These are phyloP conservation scores for Paramecium biaurelia DNA, from an alignment of 73 alveolate genomes.

Conservation along the genomic window DNA sequence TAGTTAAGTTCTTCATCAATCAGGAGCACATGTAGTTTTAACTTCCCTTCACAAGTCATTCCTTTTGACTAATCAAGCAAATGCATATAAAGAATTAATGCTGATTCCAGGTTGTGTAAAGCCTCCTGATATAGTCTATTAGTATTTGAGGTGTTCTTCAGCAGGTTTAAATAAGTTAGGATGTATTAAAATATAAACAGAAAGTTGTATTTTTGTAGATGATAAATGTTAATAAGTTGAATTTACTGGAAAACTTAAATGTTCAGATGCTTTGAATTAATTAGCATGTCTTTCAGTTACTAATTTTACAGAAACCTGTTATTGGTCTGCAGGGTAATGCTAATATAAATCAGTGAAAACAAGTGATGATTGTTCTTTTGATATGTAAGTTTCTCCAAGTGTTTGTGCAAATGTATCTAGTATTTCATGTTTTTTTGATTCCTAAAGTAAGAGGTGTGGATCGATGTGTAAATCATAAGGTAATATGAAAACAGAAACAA, in stretches of 20 bases:
- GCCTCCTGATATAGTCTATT: background rate
- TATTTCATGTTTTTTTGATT: background rate
- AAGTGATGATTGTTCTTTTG: background rate
- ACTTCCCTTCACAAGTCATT: background rate
- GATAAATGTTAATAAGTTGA: background rate
- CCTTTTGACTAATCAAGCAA: background rate
- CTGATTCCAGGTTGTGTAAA: background rate
- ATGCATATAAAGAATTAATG: background rate
- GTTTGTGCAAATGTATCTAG: background rate
- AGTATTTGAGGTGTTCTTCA: background rate
- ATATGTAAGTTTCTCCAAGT: background rate
- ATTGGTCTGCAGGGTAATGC: background rate
- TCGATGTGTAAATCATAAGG: constrained; percentile 23
- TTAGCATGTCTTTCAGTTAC: constrained; percentile 1
- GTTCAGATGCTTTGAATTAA: background rate
- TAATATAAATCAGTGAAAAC: background rate
- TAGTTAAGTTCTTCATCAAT: background rate
- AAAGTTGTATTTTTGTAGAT: background rate
- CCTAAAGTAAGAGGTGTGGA: background rate
- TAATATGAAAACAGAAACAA: background rate
- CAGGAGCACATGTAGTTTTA: background rate
- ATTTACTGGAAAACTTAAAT: background rate
- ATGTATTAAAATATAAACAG: background rate
- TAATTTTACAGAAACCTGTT: background rate
- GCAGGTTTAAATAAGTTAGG: background rate